Percentiles rank a stretch among this genome's conserved stretches.
phyloP scores from a whole-genome alignment of 139 green algal species.

The Pseudopediastrum boryanum region DNA sequence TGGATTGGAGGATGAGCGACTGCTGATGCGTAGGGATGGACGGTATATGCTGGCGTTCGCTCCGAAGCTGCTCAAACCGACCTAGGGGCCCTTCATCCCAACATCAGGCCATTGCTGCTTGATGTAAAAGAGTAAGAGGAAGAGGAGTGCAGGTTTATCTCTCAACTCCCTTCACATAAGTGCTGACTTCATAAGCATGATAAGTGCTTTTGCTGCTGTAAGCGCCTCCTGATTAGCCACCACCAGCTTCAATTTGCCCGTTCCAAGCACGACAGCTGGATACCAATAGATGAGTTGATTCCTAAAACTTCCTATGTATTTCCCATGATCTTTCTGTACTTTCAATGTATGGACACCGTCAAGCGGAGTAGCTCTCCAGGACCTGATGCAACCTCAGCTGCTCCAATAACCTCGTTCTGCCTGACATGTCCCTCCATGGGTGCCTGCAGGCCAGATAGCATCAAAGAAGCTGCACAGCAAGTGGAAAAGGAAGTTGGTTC shows the following conservation, averaged over 20 bases:
- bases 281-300: background rate
- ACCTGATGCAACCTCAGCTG: background rate
- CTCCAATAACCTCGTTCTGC: background rate
- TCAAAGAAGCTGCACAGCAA: slow-evolving; percentile 2
- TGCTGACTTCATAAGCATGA: background rate
- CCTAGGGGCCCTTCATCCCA: background rate
- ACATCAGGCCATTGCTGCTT: slow-evolving; percentile 21
- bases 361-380: too few relatives aligned
- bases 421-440: background rate
- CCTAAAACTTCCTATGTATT: background rate
- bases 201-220: background rate
- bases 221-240: background rate
- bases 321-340: background rate
- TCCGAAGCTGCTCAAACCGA: background rate
- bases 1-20: background rate
- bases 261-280: background rate
- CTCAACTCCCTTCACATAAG: too few relatives aligned
- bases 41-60: slow-evolving; percentile 41
- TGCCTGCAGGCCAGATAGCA: background rate
- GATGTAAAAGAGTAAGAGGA: slow-evolving; percentile 20
- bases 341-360: background rate
- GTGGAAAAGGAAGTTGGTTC: slow-evolving; percentile 11
- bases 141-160: background rate
- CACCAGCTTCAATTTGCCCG: too few relatives aligned
- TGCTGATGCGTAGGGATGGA: slow-evolving; percentile 32